These are phyloP conservation scores for Capronia americana DNA, from an alignment of 2,329 filamentous ascomycete genomes.

Conservation along the genomic window DNA sequence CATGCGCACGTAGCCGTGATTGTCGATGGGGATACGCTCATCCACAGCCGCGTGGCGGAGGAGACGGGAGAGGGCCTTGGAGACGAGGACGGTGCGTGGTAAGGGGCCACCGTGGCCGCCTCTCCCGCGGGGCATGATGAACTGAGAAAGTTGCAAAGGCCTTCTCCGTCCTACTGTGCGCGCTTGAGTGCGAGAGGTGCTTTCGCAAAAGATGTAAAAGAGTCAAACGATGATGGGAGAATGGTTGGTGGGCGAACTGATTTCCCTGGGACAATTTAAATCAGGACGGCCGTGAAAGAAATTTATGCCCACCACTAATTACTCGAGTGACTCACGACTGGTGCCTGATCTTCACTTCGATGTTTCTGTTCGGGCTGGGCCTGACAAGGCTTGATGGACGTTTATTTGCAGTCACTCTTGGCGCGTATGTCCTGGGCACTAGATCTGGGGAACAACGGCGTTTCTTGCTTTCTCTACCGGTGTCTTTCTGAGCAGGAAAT, in stretches of 20 bases:
- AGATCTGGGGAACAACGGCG: no score
- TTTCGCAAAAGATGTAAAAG: neutral
- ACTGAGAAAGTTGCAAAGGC: neutral
- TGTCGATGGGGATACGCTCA: slow-evolving; percentile 64
- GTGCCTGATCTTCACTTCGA: no score
- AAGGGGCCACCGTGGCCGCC: slow-evolving; percentile 21
- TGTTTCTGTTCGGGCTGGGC: no score
- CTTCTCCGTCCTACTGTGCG: no score
- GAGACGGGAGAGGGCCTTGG: slow-evolving; percentile 59
- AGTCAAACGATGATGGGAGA: no score
- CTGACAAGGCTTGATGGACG: no score
- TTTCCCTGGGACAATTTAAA: no score
- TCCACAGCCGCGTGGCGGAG: slow-evolving; percentile 67
- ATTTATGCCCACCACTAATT: no score
- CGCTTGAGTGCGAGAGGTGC: neutral
- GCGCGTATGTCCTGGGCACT: neutral
- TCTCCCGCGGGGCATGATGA: slow-evolving; percentile 17
- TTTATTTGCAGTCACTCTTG: no score
- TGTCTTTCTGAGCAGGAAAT: neutral
- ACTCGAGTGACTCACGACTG: no score
- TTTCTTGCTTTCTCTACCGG: neutral
- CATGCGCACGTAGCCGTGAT: slow-evolving; percentile 66
- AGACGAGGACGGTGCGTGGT: slow-evolving; percentile 53
- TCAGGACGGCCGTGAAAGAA: no score
- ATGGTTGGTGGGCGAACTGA: no score